Percentiles rank a stretch among this genome's conserved stretches.
Conservation (phyloP, 2,329 filamentous ascomycete species). For the Monilinia fructigena region DNA sequence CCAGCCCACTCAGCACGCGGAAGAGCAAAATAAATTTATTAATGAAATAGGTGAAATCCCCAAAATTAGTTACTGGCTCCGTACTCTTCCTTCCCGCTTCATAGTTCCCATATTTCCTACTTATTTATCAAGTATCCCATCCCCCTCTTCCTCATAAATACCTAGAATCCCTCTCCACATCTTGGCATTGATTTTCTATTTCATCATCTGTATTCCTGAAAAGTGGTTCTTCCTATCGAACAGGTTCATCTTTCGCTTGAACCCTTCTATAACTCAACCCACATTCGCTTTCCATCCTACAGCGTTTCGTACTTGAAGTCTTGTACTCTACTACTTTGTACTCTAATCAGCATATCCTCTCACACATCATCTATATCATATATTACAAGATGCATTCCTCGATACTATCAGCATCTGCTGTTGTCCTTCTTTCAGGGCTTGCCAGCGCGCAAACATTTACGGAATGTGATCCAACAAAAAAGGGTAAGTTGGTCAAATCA, state of each 20-base stretch:
- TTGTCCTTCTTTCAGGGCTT: constrained; percentile 21
- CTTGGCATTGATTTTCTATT: constrained; percentile 17
- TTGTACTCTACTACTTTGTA: background rate
- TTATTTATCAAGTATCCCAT: constrained; percentile 7
- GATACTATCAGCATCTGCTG: constrained; percentile 28
- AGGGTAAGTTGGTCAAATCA: constrained; percentile 17
- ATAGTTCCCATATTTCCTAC: constrained; percentile 1
- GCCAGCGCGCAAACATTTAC: constrained; percentile 26
- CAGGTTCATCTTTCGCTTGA: constrained; percentile 11
- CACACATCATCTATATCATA: constrained; percentile 2
- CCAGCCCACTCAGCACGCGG: background rate
- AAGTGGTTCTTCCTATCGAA: constrained; percentile 10
- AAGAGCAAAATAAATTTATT: background rate
- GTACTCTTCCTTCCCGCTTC: background rate
- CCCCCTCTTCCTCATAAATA: background rate
- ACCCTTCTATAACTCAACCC: constrained; percentile 1
- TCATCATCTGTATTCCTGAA: constrained; percentile 6
- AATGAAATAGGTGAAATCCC: constrained; percentile 10
- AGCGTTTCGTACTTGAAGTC: constrained; percentile 18
- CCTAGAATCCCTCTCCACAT: constrained; percentile 7
- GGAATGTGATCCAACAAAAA: constrained; percentile 21
- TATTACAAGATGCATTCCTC: constrained; percentile 32
- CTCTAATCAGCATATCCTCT: background rate
- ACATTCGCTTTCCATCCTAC: constrained; percentile 7
- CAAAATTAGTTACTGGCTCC: background rate